Conservation (phyloP, 148 eudicot species). For the Nepenthes gracilis region DNA sequence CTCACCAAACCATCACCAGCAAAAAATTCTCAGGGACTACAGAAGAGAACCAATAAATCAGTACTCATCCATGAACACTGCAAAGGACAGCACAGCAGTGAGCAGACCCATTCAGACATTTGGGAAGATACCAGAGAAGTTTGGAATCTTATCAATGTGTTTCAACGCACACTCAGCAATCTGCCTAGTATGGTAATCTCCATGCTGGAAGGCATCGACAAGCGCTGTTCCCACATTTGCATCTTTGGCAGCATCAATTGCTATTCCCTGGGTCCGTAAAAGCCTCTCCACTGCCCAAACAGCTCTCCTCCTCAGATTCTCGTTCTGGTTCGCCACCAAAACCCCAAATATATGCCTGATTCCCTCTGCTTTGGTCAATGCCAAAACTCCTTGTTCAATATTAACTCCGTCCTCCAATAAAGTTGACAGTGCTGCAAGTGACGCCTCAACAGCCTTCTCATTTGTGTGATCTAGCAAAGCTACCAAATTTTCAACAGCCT, state of each 20-base stretch:
- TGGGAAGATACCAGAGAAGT: slow-evolving; percentile 82
- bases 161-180: slow-evolving; percentile 81
- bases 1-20: no score
- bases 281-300: slow-evolving; percentile 91
- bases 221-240: slow-evolving; percentile 70
- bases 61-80: no score
- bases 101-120: slow-evolving; percentile 4
- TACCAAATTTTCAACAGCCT: slow-evolving; percentile 64
- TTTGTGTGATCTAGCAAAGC: slow-evolving; percentile 72
- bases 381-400: slow-evolving; percentile 52
- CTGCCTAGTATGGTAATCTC: slow-evolving; percentile 74
- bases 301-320: slow-evolving; percentile 49
- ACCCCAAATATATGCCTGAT: slow-evolving; percentile 58
- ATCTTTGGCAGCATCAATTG: slow-evolving; percentile 44
- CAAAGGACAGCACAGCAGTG: no score
- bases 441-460: slow-evolving; percentile 73
- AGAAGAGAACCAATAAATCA: no score
- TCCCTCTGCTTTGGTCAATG: slow-evolving; percentile 45
- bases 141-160: slow-evolving; percentile 81
- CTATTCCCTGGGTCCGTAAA: slow-evolving; percentile 57
- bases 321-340: slow-evolving; percentile 72
- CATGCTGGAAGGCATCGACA: slow-evolving; percentile 84
- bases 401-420: slow-evolving; percentile 68
- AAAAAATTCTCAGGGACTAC: no score
- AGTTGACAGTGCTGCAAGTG: slow-evolving; percentile 74